These are phyloP conservation scores for Ophiocordyceps unilateralis DNA, from an alignment of 2,329 filamentous ascomycete genomes.

Conservation along the genomic window DNA sequence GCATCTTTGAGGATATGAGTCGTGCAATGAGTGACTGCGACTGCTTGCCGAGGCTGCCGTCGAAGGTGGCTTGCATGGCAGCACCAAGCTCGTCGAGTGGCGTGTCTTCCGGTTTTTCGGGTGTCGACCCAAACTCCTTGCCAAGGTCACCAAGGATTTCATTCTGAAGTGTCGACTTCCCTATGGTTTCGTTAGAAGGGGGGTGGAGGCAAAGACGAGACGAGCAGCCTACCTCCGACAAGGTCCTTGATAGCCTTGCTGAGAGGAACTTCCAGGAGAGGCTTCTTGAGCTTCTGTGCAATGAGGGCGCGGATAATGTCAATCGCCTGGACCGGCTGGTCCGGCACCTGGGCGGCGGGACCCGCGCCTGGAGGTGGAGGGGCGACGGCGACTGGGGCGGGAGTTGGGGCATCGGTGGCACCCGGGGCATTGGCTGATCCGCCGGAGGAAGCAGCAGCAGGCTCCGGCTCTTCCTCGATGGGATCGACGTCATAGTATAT, in stretches of 20 bases:
- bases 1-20: slow-evolving; percentile 97
- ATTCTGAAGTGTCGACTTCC: slow-evolving; percentile 96
- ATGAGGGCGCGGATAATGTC: slow-evolving; percentile 82
- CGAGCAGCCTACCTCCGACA: slow-evolving; percentile 61
- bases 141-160: slow-evolving; percentile 95
- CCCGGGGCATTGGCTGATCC: slow-evolving; percentile 34
- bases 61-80: slow-evolving; percentile 96
- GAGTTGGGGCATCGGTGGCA: slow-evolving; percentile 27
- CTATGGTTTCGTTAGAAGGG: slow-evolving; percentile 25
- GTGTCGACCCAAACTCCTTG: slow-evolving; percentile 96
- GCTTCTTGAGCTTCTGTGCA: slow-evolving; percentile 96
- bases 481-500: slow-evolving; percentile 99
- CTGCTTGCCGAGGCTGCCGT: slow-evolving; percentile 94
- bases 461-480: slow-evolving; percentile 71
- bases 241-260: slow-evolving; percentile 97
- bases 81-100: slow-evolving; percentile 90
- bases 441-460: slow-evolving; percentile 30
- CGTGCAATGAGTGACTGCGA: slow-evolving; percentile 85
- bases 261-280: slow-evolving; percentile 70
- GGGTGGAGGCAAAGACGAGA: too few species aligned
- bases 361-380: slow-evolving; percentile 56
- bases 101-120: slow-evolving; percentile 95
- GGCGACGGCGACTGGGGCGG: slow-evolving; percentile 36
- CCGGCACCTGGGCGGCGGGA: slow-evolving; percentile 71
- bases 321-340: slow-evolving; percentile 72